Base-by-base conservation (phyloP, 1,139 yeast genomes). In the Sugiyamaella japonica region DNA sequence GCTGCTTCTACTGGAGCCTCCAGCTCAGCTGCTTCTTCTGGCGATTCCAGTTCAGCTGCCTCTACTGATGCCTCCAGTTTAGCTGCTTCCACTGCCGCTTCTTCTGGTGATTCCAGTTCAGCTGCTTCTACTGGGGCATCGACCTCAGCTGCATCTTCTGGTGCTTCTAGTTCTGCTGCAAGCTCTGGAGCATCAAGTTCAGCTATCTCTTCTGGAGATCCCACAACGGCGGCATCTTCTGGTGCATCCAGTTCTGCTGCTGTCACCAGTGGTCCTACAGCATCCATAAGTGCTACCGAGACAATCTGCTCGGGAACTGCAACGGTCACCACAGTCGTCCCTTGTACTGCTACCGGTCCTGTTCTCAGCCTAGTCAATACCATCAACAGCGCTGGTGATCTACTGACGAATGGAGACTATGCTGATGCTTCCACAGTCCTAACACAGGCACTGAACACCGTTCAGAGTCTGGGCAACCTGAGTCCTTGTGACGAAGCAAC, bases 301-400 rank as follows among this genome's bases (percentile, higher is more conserved):
- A 44, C 48, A 15, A 39, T 31, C n/a, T 32, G 38, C 17, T 44
- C 48, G 4, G 38, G 40, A 12, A 44, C 31, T 16, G 38, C 48
- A n/a, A 36, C 40, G 6, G 38, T n/a, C 12, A 44, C 40, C 13
- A 15, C 31, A 3, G 48, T 20, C 32, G 48, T 31, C 12, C 48
- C 48, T 10, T 44, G 48, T 44, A 44, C 48, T 36, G 48, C 48
- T 32, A 17, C 40, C 17, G 48, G 48, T 12, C 37, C 29, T 1
- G 29, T 43, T 7, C 17, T 31, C 25, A 43, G 31, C 17, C 12
- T 43, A 7, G 48, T 43, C 37, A 43, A 32, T 43, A 43, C 48
- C 10, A 43, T 43, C 29, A 43, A 43, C 13, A 34, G 31, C 16
- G 48, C 13, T 43, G 48, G 48, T 31, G 38, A 43, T 12, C 39